Base-by-base conservation (phyloP, 164 flowering plant species). In the Umbellularia californica region DNA sequence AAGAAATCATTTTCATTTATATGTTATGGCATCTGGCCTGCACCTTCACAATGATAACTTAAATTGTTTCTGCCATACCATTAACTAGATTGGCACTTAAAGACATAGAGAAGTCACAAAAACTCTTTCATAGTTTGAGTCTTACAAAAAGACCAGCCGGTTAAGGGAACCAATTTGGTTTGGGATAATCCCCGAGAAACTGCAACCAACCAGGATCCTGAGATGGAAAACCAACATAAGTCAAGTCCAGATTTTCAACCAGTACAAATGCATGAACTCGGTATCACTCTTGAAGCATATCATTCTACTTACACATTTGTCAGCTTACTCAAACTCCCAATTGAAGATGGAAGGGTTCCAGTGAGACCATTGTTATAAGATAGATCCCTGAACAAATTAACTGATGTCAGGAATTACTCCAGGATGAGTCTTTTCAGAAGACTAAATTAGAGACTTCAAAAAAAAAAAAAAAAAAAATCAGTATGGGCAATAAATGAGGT, bases 121-220 rank as follows among this genome's bases (percentile, higher is more conserved):
- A 55, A 20, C 17, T 3, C n/a, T 55, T 55, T 17, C 60, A 55
- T 19, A 41, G 47, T 41, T 28, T 20, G 62, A 24, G 1, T 6
- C 92, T 88, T 88, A 95, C 98, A 95, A 79, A 85, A 90, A 95
- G 13, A 92, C 74, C 14, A 95, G 82, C 28, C 85, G 76, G 58
- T 78, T 35, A 55, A 95, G 91, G 63, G 83, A 86, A 67, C 97
- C 98, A 50, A 95, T 50, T 78, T 91, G 92, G 20, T 73, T 71
- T 27, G 97, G 98, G 70, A 95, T 89, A 50, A 2, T 74, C 51
- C 95, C 97, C 70, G 79, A 83, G 83, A 95, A 92, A 83, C 94
- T 28, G 72, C 97, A 93, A 20, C 94, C 97, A 50, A 88, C 90
- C 5, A 95, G 83, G 78, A 88, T 92, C 80, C 99, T 93, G 89